Conservation (phyloP, 768 basidiomycete species). For the Trametes punicea region DNA sequence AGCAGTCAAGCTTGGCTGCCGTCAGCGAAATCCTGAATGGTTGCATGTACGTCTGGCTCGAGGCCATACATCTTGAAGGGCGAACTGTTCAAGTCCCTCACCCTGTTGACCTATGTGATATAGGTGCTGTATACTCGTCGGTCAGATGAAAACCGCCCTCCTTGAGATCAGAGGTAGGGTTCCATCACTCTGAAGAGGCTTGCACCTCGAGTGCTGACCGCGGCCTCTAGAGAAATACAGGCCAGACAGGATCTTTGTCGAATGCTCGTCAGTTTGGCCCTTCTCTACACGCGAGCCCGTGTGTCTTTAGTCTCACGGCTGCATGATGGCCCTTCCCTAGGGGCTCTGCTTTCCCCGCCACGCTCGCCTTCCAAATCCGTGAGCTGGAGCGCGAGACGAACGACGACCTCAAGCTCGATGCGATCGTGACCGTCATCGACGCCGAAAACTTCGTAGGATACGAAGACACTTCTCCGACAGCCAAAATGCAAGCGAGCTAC, state of each 20-base stretch:
- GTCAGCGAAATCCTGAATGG: constrained; percentile 95
- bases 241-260: constrained; percentile 92
- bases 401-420: constrained; percentile 78
- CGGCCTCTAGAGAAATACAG: constrained; percentile 60
- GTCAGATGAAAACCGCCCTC: constrained; percentile 89
- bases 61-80: too few relatives aligned
- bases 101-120: background rate
- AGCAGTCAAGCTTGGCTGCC: constrained; percentile 77
- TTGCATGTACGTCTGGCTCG: constrained; percentile 76
- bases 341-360: constrained; percentile 94
- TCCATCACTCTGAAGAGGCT: background rate
- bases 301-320: background rate
- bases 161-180: constrained; percentile 77
- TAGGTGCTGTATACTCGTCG: constrained; percentile 92
- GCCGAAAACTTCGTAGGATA: constrained; percentile 92
- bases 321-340: too few relatives aligned
- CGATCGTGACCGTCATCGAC: constrained; percentile 88
- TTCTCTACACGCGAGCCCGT: background rate
- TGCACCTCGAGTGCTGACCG: background rate
- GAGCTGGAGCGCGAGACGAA: constrained; percentile 79
- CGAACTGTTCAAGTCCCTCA: background rate
- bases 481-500: constrained; percentile 93
- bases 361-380: constrained; percentile 90
- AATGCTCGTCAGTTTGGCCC: constrained; percentile 71
- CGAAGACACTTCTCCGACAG: constrained; percentile 88